phyloP scores from a whole-genome alignment of 2,329 filamentous ascomycete genomes.

The Balansia obtecta region DNA sequence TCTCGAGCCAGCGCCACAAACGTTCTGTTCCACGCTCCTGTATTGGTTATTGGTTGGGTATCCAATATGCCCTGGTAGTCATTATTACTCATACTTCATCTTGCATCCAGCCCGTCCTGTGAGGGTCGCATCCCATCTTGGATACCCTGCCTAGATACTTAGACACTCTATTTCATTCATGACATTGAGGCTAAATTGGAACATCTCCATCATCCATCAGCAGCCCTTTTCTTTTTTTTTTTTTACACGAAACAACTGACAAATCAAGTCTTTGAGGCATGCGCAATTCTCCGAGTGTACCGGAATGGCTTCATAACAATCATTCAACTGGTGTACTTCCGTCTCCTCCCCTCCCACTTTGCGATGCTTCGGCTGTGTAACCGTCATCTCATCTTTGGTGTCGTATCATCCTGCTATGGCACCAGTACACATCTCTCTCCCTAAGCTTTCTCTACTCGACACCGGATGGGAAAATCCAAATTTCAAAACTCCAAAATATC shows the following conservation, averaged over 20 bases:
- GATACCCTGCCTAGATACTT: too few relatives aligned
- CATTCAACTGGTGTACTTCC: background rate
- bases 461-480: background rate
- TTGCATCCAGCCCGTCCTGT: background rate
- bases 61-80: background rate
- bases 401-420: background rate
- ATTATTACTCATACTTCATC: slow-evolving; percentile 1
- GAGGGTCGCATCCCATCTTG: too few relatives aligned
- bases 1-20: background rate
- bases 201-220: background rate
- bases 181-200: background rate
- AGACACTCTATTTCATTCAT: too few relatives aligned
- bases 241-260: background rate
- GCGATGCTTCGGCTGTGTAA: background rate
- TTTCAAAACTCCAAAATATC: background rate
- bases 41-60: background rate
- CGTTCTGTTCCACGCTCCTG: background rate
- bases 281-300: background rate
- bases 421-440: background rate
- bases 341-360: background rate
- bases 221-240: background rate
- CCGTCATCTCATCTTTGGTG: background rate
- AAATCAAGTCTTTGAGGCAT: background rate
- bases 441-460: background rate
- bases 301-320: background rate